A percentile compares a stretch with the other conserved stretches of the same genome.
Evolutionary conservation across 352 stramenopile genomes (phyloP).

Genomic region (Pythium biforme): DNA sequence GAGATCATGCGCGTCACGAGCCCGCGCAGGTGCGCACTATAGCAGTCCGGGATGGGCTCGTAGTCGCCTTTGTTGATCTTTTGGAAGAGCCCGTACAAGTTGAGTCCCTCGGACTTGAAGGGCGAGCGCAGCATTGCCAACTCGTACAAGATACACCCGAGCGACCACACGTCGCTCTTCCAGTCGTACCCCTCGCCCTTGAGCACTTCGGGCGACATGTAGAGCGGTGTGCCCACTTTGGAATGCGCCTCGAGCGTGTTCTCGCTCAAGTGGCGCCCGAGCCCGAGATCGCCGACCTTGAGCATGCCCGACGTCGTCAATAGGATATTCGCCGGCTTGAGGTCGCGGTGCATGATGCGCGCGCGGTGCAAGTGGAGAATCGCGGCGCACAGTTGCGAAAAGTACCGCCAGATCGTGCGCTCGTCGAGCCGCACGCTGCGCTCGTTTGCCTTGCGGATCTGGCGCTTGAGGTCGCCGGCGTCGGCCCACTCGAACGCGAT

Average conservation of each 20-base stretch:
- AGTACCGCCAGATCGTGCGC: conserved; percentile 93
- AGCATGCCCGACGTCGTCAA: conserved; percentile 88
- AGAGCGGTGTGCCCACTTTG: conserved; percentile 93
- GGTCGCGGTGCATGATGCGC: conserved; percentile 93
- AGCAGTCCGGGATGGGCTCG: conserved; percentile 53
- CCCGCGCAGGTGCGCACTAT: conserved; percentile 54
- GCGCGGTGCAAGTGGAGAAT: conserved; percentile 85
- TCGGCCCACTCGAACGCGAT: conserved; percentile 95
- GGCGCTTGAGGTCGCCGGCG: conserved; percentile 91
- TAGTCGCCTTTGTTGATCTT: conserved; percentile 91
- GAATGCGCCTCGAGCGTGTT: conserved; percentile 83
- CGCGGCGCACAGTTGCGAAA: conserved; percentile 85
- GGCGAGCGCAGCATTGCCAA: conserved; percentile 92
- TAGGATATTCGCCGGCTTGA: conserved; percentile 95
- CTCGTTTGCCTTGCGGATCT: conserved; percentile 91
- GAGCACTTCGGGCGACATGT: conserved; percentile 95
- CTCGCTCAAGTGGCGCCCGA: conserved; percentile 77
- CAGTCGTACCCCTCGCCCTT: conserved; percentile 92
- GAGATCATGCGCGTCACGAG: conserved; percentile 78
- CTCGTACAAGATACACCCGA: conserved; percentile 96
- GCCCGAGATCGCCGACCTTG: conserved; percentile 86
- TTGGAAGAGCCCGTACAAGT: conserved; percentile 90
- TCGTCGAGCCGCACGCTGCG: conserved; percentile 86
- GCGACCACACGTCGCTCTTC: conserved; percentile 95
- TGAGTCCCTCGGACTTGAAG: conserved; percentile 92